phyloP scores from a whole-genome alignment of 306 rosid species.

The Medicago truncatula region MtrunA17r5.0-ANR NC_053048.1:47044501-47045000 shows the following conservation, averaged over 20 bases:
- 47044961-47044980: constrained; percentile 95
- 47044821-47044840: background rate
- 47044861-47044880: background rate
- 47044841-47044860: too few relatives aligned
- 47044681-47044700: background rate
- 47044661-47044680: background rate
- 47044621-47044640: constrained; percentile 81
- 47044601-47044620: constrained; percentile 79
- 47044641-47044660: constrained; percentile 9
- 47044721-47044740: too few relatives aligned
- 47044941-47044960: constrained; percentile 94
- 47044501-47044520: constrained; percentile 82
- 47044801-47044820: too few relatives aligned
- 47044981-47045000: constrained; percentile 76
- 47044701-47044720: background rate
- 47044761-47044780: too few relatives aligned
- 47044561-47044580: constrained; percentile 66
- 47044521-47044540: constrained; percentile 82
- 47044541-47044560: constrained; percentile 67
- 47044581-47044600: constrained; percentile 75
- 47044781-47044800: too few relatives aligned
- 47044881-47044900: constrained; percentile 12
- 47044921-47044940: constrained; percentile 85
- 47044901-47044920: constrained; percentile 66
- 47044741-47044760: too few relatives aligned